These are phyloP conservation scores for Sindora glabra DNA, from an alignment of 306 rosid species.

Conservation along the genomic window DNA sequence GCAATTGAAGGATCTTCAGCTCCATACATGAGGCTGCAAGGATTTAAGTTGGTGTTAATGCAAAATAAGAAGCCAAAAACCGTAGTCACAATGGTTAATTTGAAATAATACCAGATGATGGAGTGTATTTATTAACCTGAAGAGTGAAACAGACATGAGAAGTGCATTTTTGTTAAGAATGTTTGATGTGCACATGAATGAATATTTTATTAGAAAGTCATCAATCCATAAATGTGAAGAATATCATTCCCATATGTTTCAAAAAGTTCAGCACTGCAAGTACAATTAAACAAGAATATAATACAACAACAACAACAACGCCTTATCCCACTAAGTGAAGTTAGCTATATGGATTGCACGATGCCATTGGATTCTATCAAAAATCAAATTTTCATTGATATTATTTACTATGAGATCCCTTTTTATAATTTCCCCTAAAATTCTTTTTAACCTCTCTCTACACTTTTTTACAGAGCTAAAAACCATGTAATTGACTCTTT, in stretches of 20 bases:
- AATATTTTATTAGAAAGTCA: neutral
- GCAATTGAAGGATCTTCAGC: constrained; percentile 98
- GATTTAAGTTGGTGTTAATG: constrained; percentile 23
- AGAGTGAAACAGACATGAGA: neutral
- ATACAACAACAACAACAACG: too few relatives aligned
- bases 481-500: too few relatives aligned
- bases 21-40: constrained; percentile 89
- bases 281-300: neutral
- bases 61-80: constrained; percentile 14
- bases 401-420: too few relatives aligned
- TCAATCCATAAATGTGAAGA: neutral
- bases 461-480: too few relatives aligned
- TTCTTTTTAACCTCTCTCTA: too few relatives aligned
- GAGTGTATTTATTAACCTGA: neutral
- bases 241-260: neutral
- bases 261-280: neutral
- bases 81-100: neutral
- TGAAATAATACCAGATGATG: neutral
- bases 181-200: neutral
- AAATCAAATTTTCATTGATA: too few relatives aligned
- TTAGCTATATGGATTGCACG: too few relatives aligned
- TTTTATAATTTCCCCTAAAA: too few relatives aligned
- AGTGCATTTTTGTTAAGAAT: neutral
- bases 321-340: too few relatives aligned
- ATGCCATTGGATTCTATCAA: too few relatives aligned